Conservation (phyloP, 768 basidiomycete genomes). For the Solioccasus polychromus region DNA sequence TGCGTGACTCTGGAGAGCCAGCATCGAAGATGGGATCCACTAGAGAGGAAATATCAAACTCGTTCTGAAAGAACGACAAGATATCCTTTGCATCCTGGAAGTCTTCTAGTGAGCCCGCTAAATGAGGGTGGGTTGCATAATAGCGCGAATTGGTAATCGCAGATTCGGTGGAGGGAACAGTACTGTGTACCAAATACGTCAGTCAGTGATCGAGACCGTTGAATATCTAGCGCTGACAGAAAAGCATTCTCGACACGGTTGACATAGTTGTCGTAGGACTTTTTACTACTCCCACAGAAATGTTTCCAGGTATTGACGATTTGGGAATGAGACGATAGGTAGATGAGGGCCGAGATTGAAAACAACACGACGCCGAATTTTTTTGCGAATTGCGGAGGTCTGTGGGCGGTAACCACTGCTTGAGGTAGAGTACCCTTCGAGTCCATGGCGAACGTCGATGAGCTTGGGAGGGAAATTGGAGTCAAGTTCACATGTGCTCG, state of each 20-base stretch:
- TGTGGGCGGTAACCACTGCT: constrained; percentile 1
- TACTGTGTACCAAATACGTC: constrained; percentile 32
- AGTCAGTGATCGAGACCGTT: neutral
- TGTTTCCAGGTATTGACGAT: constrained; percentile 8
- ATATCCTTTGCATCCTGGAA: constrained; percentile 62
- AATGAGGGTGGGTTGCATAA: constrained; percentile 68
- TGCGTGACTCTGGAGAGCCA: constrained; percentile 63
- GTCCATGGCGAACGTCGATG: constrained; percentile 12
- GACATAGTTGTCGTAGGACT: constrained; percentile 13
- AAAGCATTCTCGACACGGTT: constrained; percentile 29
- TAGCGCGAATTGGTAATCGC: constrained; percentile 55
- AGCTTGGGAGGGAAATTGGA: neutral
- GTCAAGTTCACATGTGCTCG: constrained; percentile 16
- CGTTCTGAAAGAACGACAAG: constrained; percentile 62
- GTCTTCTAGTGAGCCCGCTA: constrained; percentile 65
- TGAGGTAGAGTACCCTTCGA: constrained; percentile 5
- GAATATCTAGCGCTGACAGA: too few relatives aligned
- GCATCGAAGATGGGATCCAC: constrained; percentile 62
- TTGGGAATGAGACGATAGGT: neutral
- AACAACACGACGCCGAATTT: too few relatives aligned
- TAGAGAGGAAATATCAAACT: constrained; percentile 49
- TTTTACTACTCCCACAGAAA: neutral
- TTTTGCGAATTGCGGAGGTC: too few relatives aligned
- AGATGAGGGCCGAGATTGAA: too few relatives aligned
- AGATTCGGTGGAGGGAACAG: constrained; percentile 54